These are phyloP conservation scores for Zea mays DNA, from an alignment of 176 grass and related monocot species.

Conservation along the genomic window DNA sequence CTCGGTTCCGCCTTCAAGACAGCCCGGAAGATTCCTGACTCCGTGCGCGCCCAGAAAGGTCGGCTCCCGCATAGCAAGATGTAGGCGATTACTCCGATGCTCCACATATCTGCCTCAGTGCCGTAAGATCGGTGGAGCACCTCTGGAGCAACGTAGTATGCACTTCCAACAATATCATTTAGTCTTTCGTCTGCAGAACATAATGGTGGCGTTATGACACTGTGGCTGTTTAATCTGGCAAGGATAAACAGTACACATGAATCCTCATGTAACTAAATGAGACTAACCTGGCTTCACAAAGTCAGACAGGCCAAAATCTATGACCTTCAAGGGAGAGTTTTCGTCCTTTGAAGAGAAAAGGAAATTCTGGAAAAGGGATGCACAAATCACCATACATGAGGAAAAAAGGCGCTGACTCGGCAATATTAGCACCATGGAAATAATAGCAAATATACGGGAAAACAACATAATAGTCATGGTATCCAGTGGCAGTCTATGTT, in stretches of 20 bases:
- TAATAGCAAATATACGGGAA: constrained; percentile 17
- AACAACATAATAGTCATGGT: constrained; percentile 24
- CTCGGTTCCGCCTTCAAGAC: constrained; percentile 96
- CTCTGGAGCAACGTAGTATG: constrained; percentile 98
- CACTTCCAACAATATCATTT: constrained; percentile 98
- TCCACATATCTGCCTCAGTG: constrained; percentile 99
- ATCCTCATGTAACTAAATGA: constrained; percentile 10
- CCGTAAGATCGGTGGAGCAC: constrained; percentile 93
- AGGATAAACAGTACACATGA: constrained; percentile 31
- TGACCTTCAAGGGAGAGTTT: constrained; percentile 82
- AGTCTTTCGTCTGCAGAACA: constrained; percentile 83
- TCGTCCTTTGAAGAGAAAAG: constrained; percentile 89
- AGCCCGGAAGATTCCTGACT: constrained; percentile 97
- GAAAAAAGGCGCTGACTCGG: constrained; percentile 14
- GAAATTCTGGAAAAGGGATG: constrained; percentile 71
- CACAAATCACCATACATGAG: constrained; percentile 19
- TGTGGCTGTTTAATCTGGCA: constrained; percentile 31
- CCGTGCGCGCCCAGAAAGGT: constrained; percentile 95
- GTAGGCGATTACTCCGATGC: constrained; percentile 96
- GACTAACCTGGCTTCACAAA: constrained; percentile 96
- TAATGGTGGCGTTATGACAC: constrained; percentile 16
- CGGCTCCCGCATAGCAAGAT: constrained; percentile 96
- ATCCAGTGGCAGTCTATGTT: constrained; percentile 3
- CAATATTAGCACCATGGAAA: constrained; percentile 1
- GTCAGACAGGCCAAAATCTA: constrained; percentile 99